A percentile compares a stretch with the other conserved stretches of the same genome.
Evolutionary conservation across 306 rosid genomes (phyloP).

Genomic region (Coriaria nepalensis): DNA sequence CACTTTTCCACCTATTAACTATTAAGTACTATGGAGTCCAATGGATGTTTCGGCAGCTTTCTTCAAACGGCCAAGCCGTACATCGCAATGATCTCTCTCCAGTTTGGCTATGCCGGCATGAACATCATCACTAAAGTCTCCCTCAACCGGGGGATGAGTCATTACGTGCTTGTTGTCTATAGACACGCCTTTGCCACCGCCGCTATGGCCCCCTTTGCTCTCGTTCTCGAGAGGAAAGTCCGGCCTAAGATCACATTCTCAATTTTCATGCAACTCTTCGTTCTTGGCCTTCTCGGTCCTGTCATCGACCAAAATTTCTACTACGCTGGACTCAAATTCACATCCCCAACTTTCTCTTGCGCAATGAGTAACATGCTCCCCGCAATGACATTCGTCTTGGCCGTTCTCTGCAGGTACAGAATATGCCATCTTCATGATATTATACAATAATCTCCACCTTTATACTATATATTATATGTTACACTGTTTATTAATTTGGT

Average conservation of each 20-base stretch:
- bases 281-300: slow-evolving; percentile 87
- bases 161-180: slow-evolving; percentile 79
- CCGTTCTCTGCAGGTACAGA: slow-evolving; percentile 63
- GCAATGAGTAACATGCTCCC: slow-evolving; percentile 89
- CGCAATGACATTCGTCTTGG: slow-evolving; percentile 85
- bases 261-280: slow-evolving; percentile 53
- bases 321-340: slow-evolving; percentile 69
- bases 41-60: not conserved
- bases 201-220: slow-evolving; percentile 81
- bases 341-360: slow-evolving; percentile 81
- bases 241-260: slow-evolving; percentile 71
- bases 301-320: slow-evolving; percentile 86
- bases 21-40: not conserved
- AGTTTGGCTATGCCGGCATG: slow-evolving; percentile 95
- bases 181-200: slow-evolving; percentile 85
- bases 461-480: no score
- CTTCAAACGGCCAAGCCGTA: slow-evolving; percentile 61
- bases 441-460: not conserved
- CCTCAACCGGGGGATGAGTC: slow-evolving; percentile 85
- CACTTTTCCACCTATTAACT: no score
- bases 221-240: slow-evolving; percentile 73
- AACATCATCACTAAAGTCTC: slow-evolving; percentile 76
- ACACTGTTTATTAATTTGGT: no score
- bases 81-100: slow-evolving; percentile 72
- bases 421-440: not conserved